Conservation (phyloP, 2,329 filamentous ascomycete genomes). For the Helotiales sp. region DNA sequence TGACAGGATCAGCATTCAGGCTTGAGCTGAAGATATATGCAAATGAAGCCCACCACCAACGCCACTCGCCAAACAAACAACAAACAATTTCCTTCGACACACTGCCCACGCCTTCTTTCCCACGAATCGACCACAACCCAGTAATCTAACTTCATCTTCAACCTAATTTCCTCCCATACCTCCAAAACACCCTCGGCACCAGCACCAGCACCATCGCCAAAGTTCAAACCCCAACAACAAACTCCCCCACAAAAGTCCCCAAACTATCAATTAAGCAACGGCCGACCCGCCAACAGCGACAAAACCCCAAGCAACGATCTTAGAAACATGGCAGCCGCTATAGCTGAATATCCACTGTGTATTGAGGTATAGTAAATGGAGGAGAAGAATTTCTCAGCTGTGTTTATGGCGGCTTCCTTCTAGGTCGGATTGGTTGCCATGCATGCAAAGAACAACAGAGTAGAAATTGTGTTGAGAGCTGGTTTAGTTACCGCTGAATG, state of each 20-base stretch:
- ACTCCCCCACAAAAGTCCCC: slow-evolving; percentile 52
- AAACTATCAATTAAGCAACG: slow-evolving; percentile 47
- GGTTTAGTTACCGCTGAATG: no score
- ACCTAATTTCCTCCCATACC: slow-evolving; percentile 24
- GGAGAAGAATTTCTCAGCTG: no score
- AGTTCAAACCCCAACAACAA: slow-evolving; percentile 54
- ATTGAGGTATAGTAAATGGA: no score
- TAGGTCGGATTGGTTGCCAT: no score
- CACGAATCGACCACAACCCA: not conserved
- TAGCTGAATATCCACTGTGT: no score
- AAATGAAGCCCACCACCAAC: not conserved
- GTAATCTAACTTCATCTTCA: slow-evolving; percentile 14
- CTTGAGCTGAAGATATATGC: not conserved
- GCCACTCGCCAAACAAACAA: not conserved
- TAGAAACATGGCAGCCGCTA: slow-evolving; percentile 15
- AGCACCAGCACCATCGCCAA: slow-evolving; percentile 39
- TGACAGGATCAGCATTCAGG: not conserved
- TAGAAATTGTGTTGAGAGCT: no score
- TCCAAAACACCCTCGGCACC: slow-evolving; percentile 18
- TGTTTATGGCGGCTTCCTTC: no score
- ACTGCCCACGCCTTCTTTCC: not conserved
- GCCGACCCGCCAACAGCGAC: slow-evolving; percentile 15
- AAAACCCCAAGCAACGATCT: slow-evolving; percentile 15
- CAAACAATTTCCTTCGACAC: not conserved
- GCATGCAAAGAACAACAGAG: no score